Base-by-base conservation (phyloP, 805 yeast genomes). In the Candida cerambycidarum region DNA sequence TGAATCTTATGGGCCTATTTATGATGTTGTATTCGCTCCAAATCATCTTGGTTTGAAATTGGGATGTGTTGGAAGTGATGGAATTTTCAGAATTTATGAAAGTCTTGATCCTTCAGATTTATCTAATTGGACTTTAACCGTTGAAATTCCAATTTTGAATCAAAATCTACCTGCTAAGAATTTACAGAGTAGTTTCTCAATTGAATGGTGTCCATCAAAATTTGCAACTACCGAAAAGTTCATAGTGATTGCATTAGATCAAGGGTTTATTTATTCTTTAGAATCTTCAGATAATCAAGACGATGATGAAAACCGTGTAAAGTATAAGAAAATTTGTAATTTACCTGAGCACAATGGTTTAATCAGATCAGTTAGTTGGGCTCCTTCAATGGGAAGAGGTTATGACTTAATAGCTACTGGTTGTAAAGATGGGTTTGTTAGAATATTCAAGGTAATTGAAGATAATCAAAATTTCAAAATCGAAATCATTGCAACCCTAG, bases 351-450 rank as follows among this genome's bases (percentile, higher is more conserved):
- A 90, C 59, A 75, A 78, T 41, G 96, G 96, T 2, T 72, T 92
- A 31, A 88, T 92, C 25, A 73, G 98, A 55, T 85, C 89, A 13
- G 88, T 90, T 4, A 76, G 90, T 23, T 92, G 99, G 99, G 98
- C 98, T 0, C 97, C 98, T 2, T 80, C 95, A 0, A 87, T 90
- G 84, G 98, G 98, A 2, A 72, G 96, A 52, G 80, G 83, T 49
- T 87, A 80, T 59, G 96, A 92, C 54, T 68, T 90, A 37, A 73
- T 93, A 32, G 98, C 99, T 0, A 92, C 98, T 0, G 98, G 95
- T 4, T 89, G 96, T 59, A 89, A 89, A 60, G 99, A 93, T 61
- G 99, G 98, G 1, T 80, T 73, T 55, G 89, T 93, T 9, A 77
- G 98, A 41, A 83, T 93, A 2, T 92, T 83, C 72, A 87, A 85